These are phyloP conservation scores for Skeletonema menzelii DNA, from an alignment of 108 stramenopile species.

Conservation along the genomic window DNA sequence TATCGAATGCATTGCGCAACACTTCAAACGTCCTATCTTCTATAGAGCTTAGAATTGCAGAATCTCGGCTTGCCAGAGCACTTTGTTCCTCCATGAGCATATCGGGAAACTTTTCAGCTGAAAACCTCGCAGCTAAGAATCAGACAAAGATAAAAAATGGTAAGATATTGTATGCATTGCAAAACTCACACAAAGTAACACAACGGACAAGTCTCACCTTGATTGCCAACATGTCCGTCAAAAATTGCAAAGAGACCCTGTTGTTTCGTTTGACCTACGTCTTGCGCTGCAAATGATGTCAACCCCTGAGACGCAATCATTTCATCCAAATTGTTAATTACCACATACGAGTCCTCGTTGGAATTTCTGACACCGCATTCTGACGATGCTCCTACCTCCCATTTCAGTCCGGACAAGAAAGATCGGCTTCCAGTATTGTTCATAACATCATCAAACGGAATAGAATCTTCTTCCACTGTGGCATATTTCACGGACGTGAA, in stretches of 20 bases:
- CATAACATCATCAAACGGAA: not conserved
- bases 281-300: constrained; percentile 18
- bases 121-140: constrained; percentile 14
- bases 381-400: constrained; percentile 82
- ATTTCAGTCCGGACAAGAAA: constrained; percentile 34
- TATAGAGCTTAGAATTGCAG: constrained; percentile 21
- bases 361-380: constrained; percentile 72
- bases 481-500: constrained; percentile 38
- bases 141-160: not conserved
- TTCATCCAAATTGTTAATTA: constrained; percentile 57
- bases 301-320: constrained; percentile 35
- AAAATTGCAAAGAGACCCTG: constrained; percentile 79
- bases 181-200: not conserved
- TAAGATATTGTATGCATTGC: not conserved
- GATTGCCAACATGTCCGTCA: constrained; percentile 85
- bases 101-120: constrained; percentile 55
- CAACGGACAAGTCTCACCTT: constrained; percentile 31
- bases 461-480: constrained; percentile 31
- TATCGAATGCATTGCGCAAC: constrained; percentile 54
- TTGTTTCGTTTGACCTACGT: constrained; percentile 29
- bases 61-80: constrained; percentile 29
- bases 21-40: constrained; percentile 37
- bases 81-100: constrained; percentile 58
- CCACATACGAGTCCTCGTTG: constrained; percentile 79
- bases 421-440: not conserved